These are phyloP conservation scores for Pseudopyricularia javanii DNA, from an alignment of 2,329 filamentous ascomycete genomes.

Conservation along the genomic window DNA sequence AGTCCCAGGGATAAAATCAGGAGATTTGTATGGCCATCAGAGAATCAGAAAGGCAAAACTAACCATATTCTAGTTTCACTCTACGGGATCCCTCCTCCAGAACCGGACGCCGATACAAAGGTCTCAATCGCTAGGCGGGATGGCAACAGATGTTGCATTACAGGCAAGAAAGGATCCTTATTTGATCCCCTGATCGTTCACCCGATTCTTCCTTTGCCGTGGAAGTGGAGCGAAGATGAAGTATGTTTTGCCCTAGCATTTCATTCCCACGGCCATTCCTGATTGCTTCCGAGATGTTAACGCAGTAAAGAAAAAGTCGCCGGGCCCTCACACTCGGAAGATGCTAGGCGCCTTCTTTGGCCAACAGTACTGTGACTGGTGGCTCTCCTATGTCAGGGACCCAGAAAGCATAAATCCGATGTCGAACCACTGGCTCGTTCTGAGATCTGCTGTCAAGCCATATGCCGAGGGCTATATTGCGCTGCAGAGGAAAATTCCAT, in stretches of 20 bases:
- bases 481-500: conserved; percentile 12
- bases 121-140: conserved; percentile 10
- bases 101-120: conserved; percentile 3
- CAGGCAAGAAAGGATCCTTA: conserved; percentile 9
- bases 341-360: conserved; percentile 18
- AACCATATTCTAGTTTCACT: conserved; percentile 4
- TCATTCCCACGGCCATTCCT: no score
- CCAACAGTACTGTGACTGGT: conserved; percentile 17
- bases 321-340: conserved; percentile 6
- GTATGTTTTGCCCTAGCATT: conserved; percentile 4
- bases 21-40: no score
- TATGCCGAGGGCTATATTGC: conserved; percentile 12
- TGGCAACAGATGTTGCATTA: conserved; percentile 13
- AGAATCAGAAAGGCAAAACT: not conserved
- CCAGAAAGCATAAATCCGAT: conserved; percentile 5
- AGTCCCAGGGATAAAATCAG: no score
- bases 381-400: conserved; percentile 12
- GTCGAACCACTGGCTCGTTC: conserved; percentile 17
- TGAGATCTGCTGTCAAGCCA: conserved; percentile 11
- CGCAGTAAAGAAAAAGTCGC: not conserved
- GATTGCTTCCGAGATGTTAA: no score
- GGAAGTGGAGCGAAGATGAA: conserved; percentile 10
- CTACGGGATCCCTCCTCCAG: conserved; percentile 6
- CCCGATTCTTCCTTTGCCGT: conserved; percentile 11
- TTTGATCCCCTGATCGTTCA: conserved; percentile 11